These are phyloP conservation scores for Tubosaeta sp. DNA, from an alignment of 768 basidiomycete genomes.

Conservation along the genomic window DNA sequence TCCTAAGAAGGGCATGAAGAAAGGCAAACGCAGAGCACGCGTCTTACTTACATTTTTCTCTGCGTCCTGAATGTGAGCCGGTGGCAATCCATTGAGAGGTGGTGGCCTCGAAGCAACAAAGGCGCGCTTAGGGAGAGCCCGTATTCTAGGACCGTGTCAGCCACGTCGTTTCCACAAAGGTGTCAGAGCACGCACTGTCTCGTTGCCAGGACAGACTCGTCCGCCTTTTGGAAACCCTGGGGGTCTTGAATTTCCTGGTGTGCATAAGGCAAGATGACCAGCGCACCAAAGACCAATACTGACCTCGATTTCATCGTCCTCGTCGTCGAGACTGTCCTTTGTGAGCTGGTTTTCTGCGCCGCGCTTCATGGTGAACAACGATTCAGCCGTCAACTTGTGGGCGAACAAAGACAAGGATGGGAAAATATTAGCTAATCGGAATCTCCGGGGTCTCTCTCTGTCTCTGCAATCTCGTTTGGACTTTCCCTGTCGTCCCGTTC, in stretches of 20 bases:
- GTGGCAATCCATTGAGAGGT: slow-evolving; percentile 23
- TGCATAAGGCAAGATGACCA: slow-evolving; percentile 3
- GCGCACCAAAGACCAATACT: background rate
- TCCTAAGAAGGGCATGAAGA: slow-evolving; percentile 18
- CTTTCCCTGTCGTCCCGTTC: background rate
- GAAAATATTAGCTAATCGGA: slow-evolving; percentile 20
- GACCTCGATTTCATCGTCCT: slow-evolving; percentile 35
- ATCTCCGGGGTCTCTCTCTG: slow-evolving; percentile 14
- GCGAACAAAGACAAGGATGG: slow-evolving; percentile 2
- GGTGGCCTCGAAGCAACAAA: slow-evolving; percentile 19
- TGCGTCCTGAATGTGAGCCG: slow-evolving; percentile 20
- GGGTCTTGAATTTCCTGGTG: slow-evolving; percentile 39
- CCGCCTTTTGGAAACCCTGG: slow-evolving; percentile 55
- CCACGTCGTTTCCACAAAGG: background rate
- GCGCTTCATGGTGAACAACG: slow-evolving; percentile 55
- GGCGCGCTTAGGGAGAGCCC: slow-evolving; percentile 55
- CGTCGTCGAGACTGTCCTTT: slow-evolving; percentile 47
- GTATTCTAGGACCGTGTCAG: slow-evolving; percentile 47
- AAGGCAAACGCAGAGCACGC: slow-evolving; percentile 11
- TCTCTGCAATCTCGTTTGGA: background rate
- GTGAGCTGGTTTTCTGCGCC: slow-evolving; percentile 68
- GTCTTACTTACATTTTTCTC: slow-evolving; percentile 25
- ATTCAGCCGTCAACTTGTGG: background rate
- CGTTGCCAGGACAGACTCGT: slow-evolving; percentile 48
- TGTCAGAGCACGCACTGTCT: slow-evolving; percentile 47